Evolutionary conservation across 768 basidiomycete genomes (phyloP), one percentile per base, ranked within the genome.

Genomic region (Ephemerocybe angulata): DNA sequence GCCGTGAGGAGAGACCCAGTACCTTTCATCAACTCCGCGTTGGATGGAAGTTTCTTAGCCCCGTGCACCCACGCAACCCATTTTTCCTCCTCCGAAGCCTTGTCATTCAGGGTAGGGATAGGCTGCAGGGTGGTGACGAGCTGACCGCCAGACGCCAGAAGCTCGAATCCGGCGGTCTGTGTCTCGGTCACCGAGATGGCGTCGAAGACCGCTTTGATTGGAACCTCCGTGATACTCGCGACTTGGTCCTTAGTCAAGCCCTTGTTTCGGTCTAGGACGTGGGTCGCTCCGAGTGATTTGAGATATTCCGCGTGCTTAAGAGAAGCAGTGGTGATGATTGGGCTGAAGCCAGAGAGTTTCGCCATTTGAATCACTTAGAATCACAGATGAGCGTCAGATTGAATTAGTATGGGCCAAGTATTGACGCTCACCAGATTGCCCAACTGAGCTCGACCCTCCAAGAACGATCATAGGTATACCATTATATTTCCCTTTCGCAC

Each of bases 271-370:
- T 76, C 70, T 28, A 80, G 55, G 19, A 80, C 65, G 37, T 73
- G 55, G 1, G 77, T 76, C 5, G 74, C 76, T 6, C 77, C 76
- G 19, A 79, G 64, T 1, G 66, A 66, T 57, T 70, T 69, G 42
- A 78, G 65, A n/a, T 56, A 57, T 0, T 62, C 53, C 28, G 64
- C 55, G 30, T 74, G 68, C 17, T 62, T 54, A 17, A 52, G 61
- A 5, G 71, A 74, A 4, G 75, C 65, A 1, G 69, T 76, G 50
- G 70, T 59, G 29, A 78, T 75, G 50, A 79, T 72, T 11, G 74
- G 74, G 27, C 65, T 64, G 60, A 77, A 76, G 1, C 76, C 76
- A 1, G 75, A 72, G 24, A 72, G 48, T 47, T 62, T 67, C 21
- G 75, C 74, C 5, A 76, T 64, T 51, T 75, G 73, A 28, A 60